Evolutionary conservation across 306 rosid genomes (phyloP).

Genomic region (Vachellia pachyceras): DNA sequence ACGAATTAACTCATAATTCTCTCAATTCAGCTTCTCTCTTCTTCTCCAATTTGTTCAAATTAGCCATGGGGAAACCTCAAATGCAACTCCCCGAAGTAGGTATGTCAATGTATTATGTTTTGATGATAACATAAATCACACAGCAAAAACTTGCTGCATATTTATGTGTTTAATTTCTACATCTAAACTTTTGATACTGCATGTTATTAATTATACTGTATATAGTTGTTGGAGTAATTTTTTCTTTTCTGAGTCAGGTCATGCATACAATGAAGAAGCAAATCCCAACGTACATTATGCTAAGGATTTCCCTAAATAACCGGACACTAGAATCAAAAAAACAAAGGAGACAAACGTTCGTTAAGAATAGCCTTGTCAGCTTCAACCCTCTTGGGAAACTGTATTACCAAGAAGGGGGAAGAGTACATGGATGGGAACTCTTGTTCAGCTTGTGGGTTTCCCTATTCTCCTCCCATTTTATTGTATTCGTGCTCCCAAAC

Average conservation of each 20-base stretch:
- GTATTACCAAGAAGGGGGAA: conserved; percentile 48
- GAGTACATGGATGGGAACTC: conserved; percentile 46
- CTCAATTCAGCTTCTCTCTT: no score
- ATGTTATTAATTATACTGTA: no score
- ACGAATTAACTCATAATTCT: no score
- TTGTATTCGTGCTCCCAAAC: conserved; percentile 19
- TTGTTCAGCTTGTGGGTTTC: conserved; percentile 43
- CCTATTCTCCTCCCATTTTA: conserved; percentile 49
- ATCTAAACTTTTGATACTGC: no score
- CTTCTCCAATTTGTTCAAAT: no score
- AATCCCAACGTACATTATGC: background rate
- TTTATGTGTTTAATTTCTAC: no score
- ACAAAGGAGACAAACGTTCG: conserved; percentile 32
- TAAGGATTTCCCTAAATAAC: background rate
- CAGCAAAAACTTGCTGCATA: no score
- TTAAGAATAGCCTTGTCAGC: conserved; percentile 33
- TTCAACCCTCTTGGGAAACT: conserved; percentile 44
- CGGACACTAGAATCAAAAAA: background rate
- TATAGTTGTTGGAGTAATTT: background rate
- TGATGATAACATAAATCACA: no score
- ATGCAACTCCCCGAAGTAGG: no score
- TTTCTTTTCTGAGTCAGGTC: no score
- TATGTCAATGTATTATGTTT: no score
- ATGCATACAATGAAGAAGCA: conserved; percentile 21
- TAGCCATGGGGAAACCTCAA: no score